phyloP scores from a whole-genome alignment of 495 filamentous ascomycete genomes.

The Neurospora sp. region DNA sequence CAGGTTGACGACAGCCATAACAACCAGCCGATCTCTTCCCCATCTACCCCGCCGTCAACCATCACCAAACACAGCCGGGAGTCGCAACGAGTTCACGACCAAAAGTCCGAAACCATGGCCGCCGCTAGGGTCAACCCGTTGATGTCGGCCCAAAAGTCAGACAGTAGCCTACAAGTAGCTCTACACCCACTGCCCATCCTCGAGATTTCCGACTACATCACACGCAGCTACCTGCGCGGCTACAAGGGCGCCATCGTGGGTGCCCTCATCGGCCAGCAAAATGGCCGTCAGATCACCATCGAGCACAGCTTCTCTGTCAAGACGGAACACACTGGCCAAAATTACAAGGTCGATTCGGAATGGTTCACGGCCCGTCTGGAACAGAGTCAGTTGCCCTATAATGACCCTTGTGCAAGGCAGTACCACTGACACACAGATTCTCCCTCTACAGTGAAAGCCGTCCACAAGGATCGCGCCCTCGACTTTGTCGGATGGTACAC shows the following conservation, averaged over 20 bases:
- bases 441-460: constrained; percentile 62
- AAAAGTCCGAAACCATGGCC: constrained; percentile 5
- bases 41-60: background rate
- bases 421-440: background rate
- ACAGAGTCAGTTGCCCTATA: constrained; percentile 54
- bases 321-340: constrained; percentile 40
- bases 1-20: background rate
- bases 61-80: background rate
- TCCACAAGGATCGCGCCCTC: constrained; percentile 71
- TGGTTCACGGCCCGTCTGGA: constrained; percentile 78
- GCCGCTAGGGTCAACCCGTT: constrained; percentile 15
- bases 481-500: constrained; percentile 96
- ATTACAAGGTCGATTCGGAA: constrained; percentile 44
- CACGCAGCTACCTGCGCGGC: constrained; percentile 70
- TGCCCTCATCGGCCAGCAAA: constrained; percentile 78
- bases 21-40: background rate
- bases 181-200: constrained; percentile 92
- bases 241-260: constrained; percentile 71
- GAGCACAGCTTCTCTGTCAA: constrained; percentile 87
- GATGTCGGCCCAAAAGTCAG: constrained; percentile 45
- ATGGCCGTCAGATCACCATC: constrained; percentile 80
- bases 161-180: constrained; percentile 70
- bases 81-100: background rate
- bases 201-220: constrained; percentile 94
- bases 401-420: background rate